These are phyloP conservation scores for Arxiozyma heterogenica DNA, from an alignment of 1,139 yeast genomes.

Conservation along the genomic window DNA sequence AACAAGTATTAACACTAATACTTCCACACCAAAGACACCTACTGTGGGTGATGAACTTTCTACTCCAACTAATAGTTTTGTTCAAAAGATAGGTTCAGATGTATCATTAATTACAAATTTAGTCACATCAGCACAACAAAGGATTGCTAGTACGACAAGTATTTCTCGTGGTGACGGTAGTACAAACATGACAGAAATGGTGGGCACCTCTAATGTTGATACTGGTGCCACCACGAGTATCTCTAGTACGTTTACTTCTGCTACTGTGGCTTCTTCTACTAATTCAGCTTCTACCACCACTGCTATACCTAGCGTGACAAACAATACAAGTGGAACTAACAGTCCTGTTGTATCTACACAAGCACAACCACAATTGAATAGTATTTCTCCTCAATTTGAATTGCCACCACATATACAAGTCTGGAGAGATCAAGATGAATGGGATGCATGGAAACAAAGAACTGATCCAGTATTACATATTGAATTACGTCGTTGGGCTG, in stretches of 20 bases:
- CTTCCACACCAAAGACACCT: not conserved
- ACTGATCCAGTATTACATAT: slow-evolving; percentile 90
- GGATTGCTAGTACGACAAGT: slow-evolving; percentile 1
- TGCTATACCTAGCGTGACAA: not conserved
- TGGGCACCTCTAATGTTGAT: not conserved
- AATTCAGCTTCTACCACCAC: not conserved
- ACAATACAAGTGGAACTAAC: not conserved
- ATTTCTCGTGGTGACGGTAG: slow-evolving; percentile 3
- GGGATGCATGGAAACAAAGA: slow-evolving; percentile 78
- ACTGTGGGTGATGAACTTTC: not conserved
- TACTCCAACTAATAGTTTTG: not conserved
- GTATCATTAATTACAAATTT: slow-evolving; percentile 4
- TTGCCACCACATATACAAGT: slow-evolving; percentile 57
- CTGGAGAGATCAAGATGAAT: slow-evolving; percentile 89
- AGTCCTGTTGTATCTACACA: not conserved
- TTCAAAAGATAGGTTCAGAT: slow-evolving; percentile 5
- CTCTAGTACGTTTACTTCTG: not conserved
- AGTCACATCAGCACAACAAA: slow-evolving; percentile 3
- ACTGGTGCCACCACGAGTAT: not conserved
- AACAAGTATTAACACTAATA: not conserved
- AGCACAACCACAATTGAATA: not conserved
- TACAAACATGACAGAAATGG: not conserved
- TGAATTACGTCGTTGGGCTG: slow-evolving; percentile 93
- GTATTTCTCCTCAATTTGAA: slow-evolving; percentile 27
- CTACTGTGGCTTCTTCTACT: not conserved